A percentile compares a stretch with the other conserved stretches of the same genome.
Evolutionary conservation across 441 rosid genomes (phyloP).

Genomic region (Euphorbia celastroides): DNA sequence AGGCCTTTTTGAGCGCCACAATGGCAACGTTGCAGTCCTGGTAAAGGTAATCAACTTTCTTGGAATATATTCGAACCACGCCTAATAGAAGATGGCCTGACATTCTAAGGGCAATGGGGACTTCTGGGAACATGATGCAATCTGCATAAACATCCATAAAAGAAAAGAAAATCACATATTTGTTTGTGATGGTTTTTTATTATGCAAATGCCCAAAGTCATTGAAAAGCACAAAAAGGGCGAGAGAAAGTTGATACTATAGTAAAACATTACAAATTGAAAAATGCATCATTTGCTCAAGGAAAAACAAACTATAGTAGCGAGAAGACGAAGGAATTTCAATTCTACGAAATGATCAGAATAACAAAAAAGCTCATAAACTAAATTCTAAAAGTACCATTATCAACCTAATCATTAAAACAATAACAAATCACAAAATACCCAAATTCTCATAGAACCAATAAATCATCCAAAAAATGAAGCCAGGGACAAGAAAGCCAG

Average conservation of each 20-base stretch:
- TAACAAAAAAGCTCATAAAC: background rate
- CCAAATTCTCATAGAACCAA: background rate
- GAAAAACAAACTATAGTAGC: background rate
- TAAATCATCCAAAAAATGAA: background rate
- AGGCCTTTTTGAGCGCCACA: constrained; percentile 49
- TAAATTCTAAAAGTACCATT: background rate
- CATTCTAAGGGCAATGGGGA: constrained; percentile 75
- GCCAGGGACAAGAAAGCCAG: background rate
- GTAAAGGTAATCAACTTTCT: constrained; percentile 79
- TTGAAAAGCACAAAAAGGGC: no score
- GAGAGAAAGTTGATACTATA: no score
- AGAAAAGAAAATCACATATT: background rate
- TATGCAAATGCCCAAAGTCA: no score
- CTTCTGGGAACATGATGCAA: constrained; percentile 59
- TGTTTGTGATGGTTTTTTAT: background rate
- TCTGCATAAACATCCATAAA: constrained; percentile 27
- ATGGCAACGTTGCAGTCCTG: constrained; percentile 52
- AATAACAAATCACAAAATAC: background rate
- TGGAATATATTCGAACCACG: constrained; percentile 77
- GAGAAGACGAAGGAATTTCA: background rate
- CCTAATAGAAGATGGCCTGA: constrained; percentile 84
- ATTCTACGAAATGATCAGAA: background rate
- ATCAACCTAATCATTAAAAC: background rate
- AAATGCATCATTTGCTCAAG: background rate
- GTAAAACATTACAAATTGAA: no score